These are phyloP conservation scores for Pestalotiopsis fici DNA, from an alignment of 2,329 filamentous ascomycete species.

Conservation along the genomic window DNA sequence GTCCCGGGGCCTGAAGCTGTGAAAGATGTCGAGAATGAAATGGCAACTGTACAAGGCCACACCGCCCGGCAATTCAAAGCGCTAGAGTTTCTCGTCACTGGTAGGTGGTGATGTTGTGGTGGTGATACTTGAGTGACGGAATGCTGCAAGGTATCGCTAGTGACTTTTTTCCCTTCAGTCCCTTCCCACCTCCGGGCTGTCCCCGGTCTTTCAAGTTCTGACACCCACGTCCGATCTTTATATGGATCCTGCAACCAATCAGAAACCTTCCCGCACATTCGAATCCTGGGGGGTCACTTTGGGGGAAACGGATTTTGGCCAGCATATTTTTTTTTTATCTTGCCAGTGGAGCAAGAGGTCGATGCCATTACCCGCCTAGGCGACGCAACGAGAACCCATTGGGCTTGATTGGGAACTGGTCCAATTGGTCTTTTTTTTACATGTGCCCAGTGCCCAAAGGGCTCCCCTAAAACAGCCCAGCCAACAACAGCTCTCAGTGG, in stretches of 20 bases:
- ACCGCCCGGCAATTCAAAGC: constrained; percentile 8
- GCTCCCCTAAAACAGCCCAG: neutral
- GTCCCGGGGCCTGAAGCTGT: too few relatives aligned
- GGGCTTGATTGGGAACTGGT: neutral
- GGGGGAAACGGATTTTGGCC: neutral
- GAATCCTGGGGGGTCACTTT: neutral
- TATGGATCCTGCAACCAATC: neutral
- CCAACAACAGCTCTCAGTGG: neutral
- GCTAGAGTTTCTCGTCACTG: neutral
- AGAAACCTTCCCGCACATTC: neutral
- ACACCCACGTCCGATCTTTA: neutral
- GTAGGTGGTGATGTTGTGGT: neutral
- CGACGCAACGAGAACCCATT: too few relatives aligned
- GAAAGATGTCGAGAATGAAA: neutral
- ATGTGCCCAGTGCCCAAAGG: neutral
- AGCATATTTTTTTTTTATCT: neutral
- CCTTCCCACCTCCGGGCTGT: neutral
- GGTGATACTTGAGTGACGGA: neutral
- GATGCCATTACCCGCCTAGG: neutral
- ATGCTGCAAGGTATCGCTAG: neutral
- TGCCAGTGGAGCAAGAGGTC: neutral
- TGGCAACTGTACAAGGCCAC: neutral
- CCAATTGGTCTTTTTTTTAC: neutral
- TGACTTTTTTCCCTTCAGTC: neutral
- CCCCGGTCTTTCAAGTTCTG: neutral